Conservation (phyloP, 768 basidiomycete genomes). For the Russula griseocarnosa region DNA sequence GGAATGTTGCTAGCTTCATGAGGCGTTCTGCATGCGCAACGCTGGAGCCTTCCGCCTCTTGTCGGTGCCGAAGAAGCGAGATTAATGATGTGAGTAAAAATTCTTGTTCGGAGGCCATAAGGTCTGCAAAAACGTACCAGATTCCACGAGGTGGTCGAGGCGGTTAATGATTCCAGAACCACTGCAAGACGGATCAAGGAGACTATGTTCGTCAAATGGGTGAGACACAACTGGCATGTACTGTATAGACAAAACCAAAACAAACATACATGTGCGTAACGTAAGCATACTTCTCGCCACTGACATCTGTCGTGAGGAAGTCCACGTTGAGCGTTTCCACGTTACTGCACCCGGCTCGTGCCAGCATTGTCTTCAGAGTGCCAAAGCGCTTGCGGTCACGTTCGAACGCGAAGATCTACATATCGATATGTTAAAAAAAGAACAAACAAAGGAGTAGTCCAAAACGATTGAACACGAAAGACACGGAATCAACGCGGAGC, state of each 20-base stretch:
- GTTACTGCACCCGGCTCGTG: slow-evolving; percentile 80
- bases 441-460: not conserved
- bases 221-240: slow-evolving; percentile 4
- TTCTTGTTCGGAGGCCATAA: not conserved
- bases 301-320: slow-evolving; percentile 77
- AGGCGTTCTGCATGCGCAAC: slow-evolving; percentile 64
- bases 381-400: slow-evolving; percentile 74
- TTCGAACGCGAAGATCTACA: slow-evolving; percentile 83
- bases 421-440: not conserved
- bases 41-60: slow-evolving; percentile 51
- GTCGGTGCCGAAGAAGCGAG: slow-evolving; percentile 10
- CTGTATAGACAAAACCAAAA: no score
- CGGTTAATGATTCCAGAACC: slow-evolving; percentile 91
- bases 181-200: slow-evolving; percentile 95
- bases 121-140: slow-evolving; percentile 44
- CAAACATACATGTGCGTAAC: slow-evolving; percentile 82
- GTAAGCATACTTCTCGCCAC: slow-evolving; percentile 52
- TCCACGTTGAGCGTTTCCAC: slow-evolving; percentile 71
- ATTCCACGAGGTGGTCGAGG: slow-evolving; percentile 75
- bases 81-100: slow-evolving; percentile 4
- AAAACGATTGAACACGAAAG: not conserved
- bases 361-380: slow-evolving; percentile 81
- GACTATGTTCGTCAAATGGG: slow-evolving; percentile 41
- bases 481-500: slow-evolving; percentile 1
- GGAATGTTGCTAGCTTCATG: slow-evolving; percentile 80